These are phyloP conservation scores for Aspergillus felis DNA, from an alignment of 2,329 filamentous ascomycete species.

Conservation along the genomic window DNA sequence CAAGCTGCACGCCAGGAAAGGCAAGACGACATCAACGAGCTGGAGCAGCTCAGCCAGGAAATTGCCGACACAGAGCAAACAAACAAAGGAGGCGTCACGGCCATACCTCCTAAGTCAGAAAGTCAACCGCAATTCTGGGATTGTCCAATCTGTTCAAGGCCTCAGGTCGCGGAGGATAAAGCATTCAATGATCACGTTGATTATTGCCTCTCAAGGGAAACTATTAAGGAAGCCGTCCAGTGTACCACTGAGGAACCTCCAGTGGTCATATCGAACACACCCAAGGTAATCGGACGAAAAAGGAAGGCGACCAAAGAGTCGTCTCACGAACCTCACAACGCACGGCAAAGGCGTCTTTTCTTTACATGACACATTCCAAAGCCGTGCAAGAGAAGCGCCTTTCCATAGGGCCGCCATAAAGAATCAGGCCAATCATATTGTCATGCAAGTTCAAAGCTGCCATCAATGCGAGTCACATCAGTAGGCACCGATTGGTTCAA, in stretches of 20 bases:
- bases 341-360: constrained; percentile 34
- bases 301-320: constrained; percentile 39
- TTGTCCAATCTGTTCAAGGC: constrained; percentile 80
- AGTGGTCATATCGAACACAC: neutral
- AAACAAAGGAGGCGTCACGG: constrained; percentile 23
- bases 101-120: constrained; percentile 1
- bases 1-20: constrained; percentile 57
- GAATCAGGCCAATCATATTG: constrained; percentile 3
- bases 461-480: neutral
- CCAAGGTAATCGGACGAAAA: constrained; percentile 20
- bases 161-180: constrained; percentile 70
- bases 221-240: constrained; percentile 79
- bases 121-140: constrained; percentile 61
- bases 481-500: neutral
- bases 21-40: constrained; percentile 57
- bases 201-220: constrained; percentile 77
- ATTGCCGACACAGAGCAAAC: constrained; percentile 10
- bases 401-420: neutral
- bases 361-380: constrained; percentile 23
- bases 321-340: constrained; percentile 18
- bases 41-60: constrained; percentile 61
- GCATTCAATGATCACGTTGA: constrained; percentile 91
- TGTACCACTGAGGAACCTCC: constrained; percentile 32
- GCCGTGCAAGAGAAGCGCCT: neutral
- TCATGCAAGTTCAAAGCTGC: neutral